A percentile compares a stretch with the other conserved stretches of the same genome.
Evolutionary conservation across 169 alveolate genomes (phyloP).

Genomic region (Plasmodium coatneyi): DNA sequence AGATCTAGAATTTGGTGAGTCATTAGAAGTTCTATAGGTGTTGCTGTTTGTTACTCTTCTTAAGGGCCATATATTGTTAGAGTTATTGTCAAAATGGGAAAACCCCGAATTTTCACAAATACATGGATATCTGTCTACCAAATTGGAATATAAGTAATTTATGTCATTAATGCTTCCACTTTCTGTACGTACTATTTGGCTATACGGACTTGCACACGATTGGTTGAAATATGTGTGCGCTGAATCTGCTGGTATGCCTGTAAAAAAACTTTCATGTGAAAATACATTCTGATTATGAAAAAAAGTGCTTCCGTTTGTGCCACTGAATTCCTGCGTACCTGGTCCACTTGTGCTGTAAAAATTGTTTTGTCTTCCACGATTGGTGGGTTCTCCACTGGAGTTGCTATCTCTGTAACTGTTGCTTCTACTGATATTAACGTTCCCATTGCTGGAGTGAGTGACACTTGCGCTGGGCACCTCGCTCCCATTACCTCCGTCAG

Average conservation of each 20-base stretch:
- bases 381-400: neutral
- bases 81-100: constrained; percentile 56
- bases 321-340: neutral
- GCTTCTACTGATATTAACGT: neutral
- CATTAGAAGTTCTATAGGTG: neutral
- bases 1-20: neutral
- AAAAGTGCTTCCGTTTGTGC: neutral
- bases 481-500: neutral
- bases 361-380: constrained; percentile 4
- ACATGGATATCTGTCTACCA: constrained; percentile 35
- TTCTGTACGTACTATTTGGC: neutral
- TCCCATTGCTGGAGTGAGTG: neutral
- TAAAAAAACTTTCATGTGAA: neutral
- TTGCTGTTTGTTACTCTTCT: constrained; percentile 39
- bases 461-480: neutral
- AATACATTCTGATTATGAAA: constrained; percentile 7
- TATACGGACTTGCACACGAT: neutral
- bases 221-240: neutral
- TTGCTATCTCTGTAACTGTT: neutral
- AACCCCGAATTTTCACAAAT: constrained; percentile 39
- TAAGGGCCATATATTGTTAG: constrained; percentile 51
- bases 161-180: constrained; percentile 1
- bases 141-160: constrained; percentile 24
- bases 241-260: neutral
- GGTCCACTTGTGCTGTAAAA: neutral